Percentiles rank a stretch among this genome's conserved stretches.
phyloP scores from a whole-genome alignment of 1,284 basidiomycete genomes.

The Ustilago crameri region DNA sequence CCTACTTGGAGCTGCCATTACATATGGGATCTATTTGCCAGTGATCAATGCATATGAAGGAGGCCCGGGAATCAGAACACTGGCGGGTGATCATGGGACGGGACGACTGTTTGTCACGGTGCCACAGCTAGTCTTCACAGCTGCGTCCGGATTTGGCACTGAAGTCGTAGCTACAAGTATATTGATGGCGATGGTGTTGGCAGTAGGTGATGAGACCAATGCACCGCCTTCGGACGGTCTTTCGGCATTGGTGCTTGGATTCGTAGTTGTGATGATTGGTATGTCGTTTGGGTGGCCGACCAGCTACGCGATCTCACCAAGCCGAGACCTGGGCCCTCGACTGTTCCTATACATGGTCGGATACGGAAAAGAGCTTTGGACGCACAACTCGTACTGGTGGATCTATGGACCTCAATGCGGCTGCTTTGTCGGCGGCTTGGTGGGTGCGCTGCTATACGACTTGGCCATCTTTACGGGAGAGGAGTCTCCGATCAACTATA shows the following conservation, averaged over 20 bases:
- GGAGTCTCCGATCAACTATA: slow-evolving; percentile 64
- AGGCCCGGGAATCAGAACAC: slow-evolving; percentile 74
- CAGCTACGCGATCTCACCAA: slow-evolving; percentile 75
- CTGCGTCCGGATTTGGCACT: slow-evolving; percentile 39
- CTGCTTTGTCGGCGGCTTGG: slow-evolving; percentile 62
- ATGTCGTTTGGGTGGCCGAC: slow-evolving; percentile 74
- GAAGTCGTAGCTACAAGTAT: slow-evolving; percentile 54
- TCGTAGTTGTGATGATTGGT: slow-evolving; percentile 74
- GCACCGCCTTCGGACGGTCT: slow-evolving; percentile 72
- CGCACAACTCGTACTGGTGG: slow-evolving; percentile 77
- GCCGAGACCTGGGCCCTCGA: slow-evolving; percentile 76
- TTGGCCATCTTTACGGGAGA: slow-evolving; percentile 66
- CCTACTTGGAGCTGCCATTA: slow-evolving; percentile 76
- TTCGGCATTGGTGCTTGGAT: slow-evolving; percentile 73
- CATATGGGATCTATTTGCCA: slow-evolving; percentile 81
- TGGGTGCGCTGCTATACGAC: slow-evolving; percentile 68
- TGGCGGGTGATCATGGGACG: slow-evolving; percentile 71
- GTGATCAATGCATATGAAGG: slow-evolving; percentile 80
- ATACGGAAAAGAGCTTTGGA: slow-evolving; percentile 72
- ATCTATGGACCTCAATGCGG: slow-evolving; percentile 74
- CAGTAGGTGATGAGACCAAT: slow-evolving; percentile 68
- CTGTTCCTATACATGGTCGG: slow-evolving; percentile 75
- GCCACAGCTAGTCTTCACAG: slow-evolving; percentile 63
- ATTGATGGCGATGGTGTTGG: slow-evolving; percentile 51
- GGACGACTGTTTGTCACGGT: slow-evolving; percentile 81